Conservation (phyloP, 2,329 filamentous ascomycete species). For the Aureobasidium mangrovei region DNA sequence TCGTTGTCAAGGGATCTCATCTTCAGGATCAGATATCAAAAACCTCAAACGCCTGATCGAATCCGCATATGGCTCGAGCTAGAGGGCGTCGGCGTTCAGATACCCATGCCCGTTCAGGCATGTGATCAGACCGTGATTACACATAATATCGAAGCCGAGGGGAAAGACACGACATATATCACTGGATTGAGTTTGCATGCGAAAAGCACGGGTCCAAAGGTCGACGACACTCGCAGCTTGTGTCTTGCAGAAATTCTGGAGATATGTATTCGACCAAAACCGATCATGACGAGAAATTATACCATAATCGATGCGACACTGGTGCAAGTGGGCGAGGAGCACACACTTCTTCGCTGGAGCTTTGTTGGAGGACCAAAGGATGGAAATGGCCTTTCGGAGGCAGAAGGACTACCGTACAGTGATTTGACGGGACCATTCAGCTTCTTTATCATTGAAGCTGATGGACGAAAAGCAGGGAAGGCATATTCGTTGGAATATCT, state of each 20-base stretch:
- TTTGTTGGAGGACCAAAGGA: neutral
- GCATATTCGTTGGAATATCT: constrained; percentile 26
- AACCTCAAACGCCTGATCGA: neutral
- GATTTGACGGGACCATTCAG: constrained; percentile 28
- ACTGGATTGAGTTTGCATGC: neutral
- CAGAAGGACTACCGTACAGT: constrained; percentile 23
- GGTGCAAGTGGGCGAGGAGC: neutral
- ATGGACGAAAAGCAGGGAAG: constrained; percentile 21
- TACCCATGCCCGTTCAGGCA: neutral
- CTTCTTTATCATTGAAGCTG: constrained; percentile 24
- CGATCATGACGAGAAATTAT: neutral
- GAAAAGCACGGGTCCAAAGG: neutral
- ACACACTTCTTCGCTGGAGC: neutral
- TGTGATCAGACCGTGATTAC: neutral
- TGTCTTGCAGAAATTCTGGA: constrained; percentile 9
- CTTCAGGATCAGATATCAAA: neutral
- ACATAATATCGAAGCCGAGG: neutral
- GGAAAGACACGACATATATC: neutral
- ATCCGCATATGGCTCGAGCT: constrained; percentile 13
- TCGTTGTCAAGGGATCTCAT: constrained; percentile 21
- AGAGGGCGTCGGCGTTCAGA: neutral
- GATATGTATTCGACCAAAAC: constrained; percentile 10
- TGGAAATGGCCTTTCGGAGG: neutral
- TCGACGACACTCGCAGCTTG: neutral
- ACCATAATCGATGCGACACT: neutral